These are phyloP conservation scores for Alternaria sp. DNA, from an alignment of 2,329 filamentous ascomycete genomes.

Conservation along the genomic window DNA sequence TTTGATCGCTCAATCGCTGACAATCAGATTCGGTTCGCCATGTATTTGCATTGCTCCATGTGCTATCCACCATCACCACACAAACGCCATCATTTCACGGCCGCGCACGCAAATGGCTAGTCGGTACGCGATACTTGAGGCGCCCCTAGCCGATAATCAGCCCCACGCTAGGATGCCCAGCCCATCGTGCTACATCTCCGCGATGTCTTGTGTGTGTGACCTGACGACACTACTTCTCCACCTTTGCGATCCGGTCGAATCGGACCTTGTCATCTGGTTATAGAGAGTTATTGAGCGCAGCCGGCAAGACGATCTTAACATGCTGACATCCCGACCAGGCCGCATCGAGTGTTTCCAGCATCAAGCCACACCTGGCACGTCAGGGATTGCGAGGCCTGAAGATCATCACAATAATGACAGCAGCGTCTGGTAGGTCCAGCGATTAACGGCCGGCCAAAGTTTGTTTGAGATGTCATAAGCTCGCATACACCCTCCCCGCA, in stretches of 20 bases:
- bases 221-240: slow-evolving; percentile 18
- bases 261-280: background rate
- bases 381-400: slow-evolving; percentile 34
- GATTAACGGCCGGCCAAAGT: slow-evolving; percentile 39
- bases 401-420: slow-evolving; percentile 36
- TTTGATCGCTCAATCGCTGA: slow-evolving; percentile 31
- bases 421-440: slow-evolving; percentile 26
- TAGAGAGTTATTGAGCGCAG: slow-evolving; percentile 11
- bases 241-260: slow-evolving; percentile 6
- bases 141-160: slow-evolving; percentile 32
- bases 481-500: slow-evolving; percentile 33
- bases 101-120: slow-evolving; percentile 31
- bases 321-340: slow-evolving; percentile 18
- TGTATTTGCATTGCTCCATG: slow-evolving; percentile 24
- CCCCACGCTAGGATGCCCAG: slow-evolving; percentile 35
- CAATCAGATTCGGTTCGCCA: slow-evolving; percentile 31
- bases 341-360: slow-evolving; percentile 36
- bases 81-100: slow-evolving; percentile 38
- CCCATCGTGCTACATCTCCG: slow-evolving; percentile 25
- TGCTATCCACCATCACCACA: slow-evolving; percentile 37
- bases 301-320: slow-evolving; percentile 13
- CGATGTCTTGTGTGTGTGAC: slow-evolving; percentile 25
- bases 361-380: slow-evolving; percentile 33
- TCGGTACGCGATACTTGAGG: slow-evolving; percentile 33
- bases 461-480: slow-evolving; percentile 33